Base-by-base conservation (phyloP, 768 basidiomycete species). In the Suillus decipiens region DNA sequence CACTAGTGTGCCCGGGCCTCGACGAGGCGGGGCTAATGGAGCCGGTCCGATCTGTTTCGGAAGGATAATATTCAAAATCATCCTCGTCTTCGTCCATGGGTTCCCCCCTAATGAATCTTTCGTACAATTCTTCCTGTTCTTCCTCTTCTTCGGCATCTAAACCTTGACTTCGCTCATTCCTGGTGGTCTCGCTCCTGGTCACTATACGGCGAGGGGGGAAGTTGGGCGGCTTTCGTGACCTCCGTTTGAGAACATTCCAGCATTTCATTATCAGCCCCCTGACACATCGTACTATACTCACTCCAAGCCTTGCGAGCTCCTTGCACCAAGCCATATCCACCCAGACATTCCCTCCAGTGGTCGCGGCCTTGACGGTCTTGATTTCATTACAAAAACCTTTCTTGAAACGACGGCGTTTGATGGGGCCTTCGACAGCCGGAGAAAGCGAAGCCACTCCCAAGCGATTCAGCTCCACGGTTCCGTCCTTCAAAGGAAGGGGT, bases 101-200 rank as follows among this genome's bases (percentile, higher is more conserved):
- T 60, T 89, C 88, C 12, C 87, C 89, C 17, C 81, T 78, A 64
- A 89, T 74, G 67, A 91, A 90, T 37, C 82, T 77, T 63, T 75
- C 72, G 70, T 89, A 90, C 2, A 82, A 62, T 42, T 80, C 79
- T 33, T 69, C 74, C 5, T 80, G 78, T 33, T 69, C 74, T 7
- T 80, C 79, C 28, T 66, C 76, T 50, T 64, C 65, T n/a, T 66
- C 65, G 19, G 56, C 61, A 17, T 67, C 66, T 36, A 42, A 24
- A 22, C 60, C 39, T 41, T 60, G 24, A 28, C 31, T 41, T 17
- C 17, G 37, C 56, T 41, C 39, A 61, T 37, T 42, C 64, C 63
- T 22, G 57, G 54, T 61, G 56, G 31, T 19, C 48, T 42, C 67
- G 2, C 31, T 50, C 50, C 58, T 56, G 7, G 64, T 53, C 34